These are phyloP conservation scores for Hericium rajendrae DNA, from an alignment of 768 basidiomycete genomes.

Conservation along the genomic window DNA sequence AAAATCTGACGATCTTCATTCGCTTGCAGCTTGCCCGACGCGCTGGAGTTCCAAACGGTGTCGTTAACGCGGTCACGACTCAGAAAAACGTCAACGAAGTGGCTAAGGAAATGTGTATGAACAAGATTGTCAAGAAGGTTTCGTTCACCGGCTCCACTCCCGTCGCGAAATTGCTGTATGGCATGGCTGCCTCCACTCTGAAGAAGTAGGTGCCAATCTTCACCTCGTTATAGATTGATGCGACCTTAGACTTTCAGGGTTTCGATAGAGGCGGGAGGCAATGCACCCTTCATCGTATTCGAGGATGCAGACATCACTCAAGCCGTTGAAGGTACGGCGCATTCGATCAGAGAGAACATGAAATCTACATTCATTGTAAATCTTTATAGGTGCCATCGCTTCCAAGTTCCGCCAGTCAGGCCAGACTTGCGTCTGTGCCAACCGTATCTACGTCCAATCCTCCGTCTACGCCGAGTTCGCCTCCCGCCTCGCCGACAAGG, in stretches of 20 bases:
- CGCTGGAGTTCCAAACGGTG: constrained; percentile 92
- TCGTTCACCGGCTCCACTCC: constrained; percentile 85
- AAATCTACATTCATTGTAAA: too few species aligned
- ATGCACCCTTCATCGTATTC: constrained; percentile 95
- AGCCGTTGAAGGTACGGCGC: constrained; percentile 67
- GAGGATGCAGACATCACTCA: constrained; percentile 90
- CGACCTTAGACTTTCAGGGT: constrained; percentile 23
- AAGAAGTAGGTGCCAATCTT: constrained; percentile 54
- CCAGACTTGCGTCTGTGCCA: constrained; percentile 83
- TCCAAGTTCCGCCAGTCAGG: constrained; percentile 78
- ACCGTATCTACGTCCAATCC: constrained; percentile 89
- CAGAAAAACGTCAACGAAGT: constrained; percentile 78
- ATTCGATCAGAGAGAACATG: neutral
- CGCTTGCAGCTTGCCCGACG: constrained; percentile 57
- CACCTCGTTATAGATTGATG: neutral
- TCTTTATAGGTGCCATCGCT: constrained; percentile 44
- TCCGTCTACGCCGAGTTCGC: constrained; percentile 90
- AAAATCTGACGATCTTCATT: neutral
- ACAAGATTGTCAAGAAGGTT: constrained; percentile 75
- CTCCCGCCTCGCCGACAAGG: constrained; percentile 72
- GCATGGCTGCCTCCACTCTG: constrained; percentile 63
- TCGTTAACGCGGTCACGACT: constrained; percentile 90
- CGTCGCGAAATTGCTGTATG: constrained; percentile 69
- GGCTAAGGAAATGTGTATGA: constrained; percentile 91
- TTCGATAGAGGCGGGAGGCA: constrained; percentile 87